Conservation (phyloP, 805 yeast species). For the Wickerhamiella brachini region DNA sequence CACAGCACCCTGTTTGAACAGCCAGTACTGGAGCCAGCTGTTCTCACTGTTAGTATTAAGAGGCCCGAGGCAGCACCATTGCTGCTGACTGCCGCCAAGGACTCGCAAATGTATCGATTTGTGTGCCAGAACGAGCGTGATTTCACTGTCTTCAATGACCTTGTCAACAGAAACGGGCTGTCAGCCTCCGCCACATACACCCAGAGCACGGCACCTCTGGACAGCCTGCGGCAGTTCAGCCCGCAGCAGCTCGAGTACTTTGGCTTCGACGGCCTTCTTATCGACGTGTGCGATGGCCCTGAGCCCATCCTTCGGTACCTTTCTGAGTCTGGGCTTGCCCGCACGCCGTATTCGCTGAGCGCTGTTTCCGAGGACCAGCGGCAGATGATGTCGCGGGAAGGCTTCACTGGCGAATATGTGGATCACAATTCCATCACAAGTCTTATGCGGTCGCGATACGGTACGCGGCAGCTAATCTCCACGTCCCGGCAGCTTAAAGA, state of each 20-base stretch:
- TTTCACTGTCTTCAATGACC: conserved; percentile 33
- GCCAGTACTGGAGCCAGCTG: conserved; percentile 59
- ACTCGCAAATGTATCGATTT: conserved; percentile 43
- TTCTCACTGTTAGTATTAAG: conserved; percentile 44
- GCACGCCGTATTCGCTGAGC: conserved; percentile 52
- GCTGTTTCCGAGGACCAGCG: conserved; percentile 7
- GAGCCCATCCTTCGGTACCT: conserved; percentile 37
- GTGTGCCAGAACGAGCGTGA: conserved; percentile 21
- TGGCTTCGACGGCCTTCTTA: conserved; percentile 73
- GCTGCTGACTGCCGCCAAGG: conserved; percentile 43
- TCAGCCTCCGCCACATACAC: background rate
- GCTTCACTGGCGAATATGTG: background rate
- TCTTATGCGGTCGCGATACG: conserved; percentile 5
- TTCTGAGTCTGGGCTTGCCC: conserved; percentile 22
- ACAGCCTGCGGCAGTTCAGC: conserved; percentile 25
- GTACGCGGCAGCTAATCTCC: conserved; percentile 3
- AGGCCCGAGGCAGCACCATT: conserved; percentile 38
- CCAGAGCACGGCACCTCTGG: conserved; percentile 23
- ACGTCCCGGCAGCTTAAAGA: background rate
- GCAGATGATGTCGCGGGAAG: background rate
- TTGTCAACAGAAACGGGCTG: conserved; percentile 26
- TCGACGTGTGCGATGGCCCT: conserved; percentile 67
- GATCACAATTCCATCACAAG: background rate
- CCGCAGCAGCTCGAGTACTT: conserved; percentile 16
- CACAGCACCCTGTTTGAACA: conserved; percentile 21